phyloP scores from a whole-genome alignment of 495 filamentous ascomycete species.

The Podospora conica region DNA sequence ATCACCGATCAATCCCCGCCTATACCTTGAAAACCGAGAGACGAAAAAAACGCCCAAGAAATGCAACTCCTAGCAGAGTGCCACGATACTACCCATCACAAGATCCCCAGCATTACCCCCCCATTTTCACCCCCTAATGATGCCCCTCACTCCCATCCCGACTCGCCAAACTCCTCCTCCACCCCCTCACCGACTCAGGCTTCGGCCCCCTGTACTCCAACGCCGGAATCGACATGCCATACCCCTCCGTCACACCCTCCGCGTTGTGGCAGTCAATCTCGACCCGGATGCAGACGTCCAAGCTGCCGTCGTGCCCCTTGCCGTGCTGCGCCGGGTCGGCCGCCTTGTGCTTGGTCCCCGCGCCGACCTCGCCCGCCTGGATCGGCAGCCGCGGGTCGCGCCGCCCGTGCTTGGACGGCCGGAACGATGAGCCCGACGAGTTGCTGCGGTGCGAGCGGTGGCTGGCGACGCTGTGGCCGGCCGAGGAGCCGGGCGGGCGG shows the following conservation, averaged over 20 bases:
- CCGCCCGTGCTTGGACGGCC: slow-evolving; percentile 48
- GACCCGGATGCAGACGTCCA: slow-evolving; percentile 63
- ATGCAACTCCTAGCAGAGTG: background rate
- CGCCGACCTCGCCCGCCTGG: slow-evolving; percentile 55
- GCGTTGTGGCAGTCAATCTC: slow-evolving; percentile 64
- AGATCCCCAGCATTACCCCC: background rate
- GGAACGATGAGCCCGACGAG: slow-evolving; percentile 11
- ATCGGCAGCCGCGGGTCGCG: slow-evolving; percentile 43
- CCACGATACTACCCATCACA: no score
- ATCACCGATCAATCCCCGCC: background rate
- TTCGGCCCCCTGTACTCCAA: slow-evolving; percentile 35
- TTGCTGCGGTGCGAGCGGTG: background rate
- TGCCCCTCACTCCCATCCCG: background rate
- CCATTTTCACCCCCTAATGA: background rate
- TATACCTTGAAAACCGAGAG: background rate
- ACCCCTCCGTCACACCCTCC: slow-evolving; percentile 57
- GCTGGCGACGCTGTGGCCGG: slow-evolving; percentile 15
- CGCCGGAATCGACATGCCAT: slow-evolving; percentile 57
- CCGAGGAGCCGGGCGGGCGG: slow-evolving; percentile 16
- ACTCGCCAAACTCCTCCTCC: slow-evolving; percentile 1
- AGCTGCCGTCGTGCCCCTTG: slow-evolving; percentile 50
- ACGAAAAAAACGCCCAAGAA: background rate
- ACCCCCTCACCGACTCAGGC: slow-evolving; percentile 13
- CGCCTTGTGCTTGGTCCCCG: slow-evolving; percentile 60
- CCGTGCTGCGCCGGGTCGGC: slow-evolving; percentile 47